Evolutionary conservation across 1,284 basidiomycete genomes (phyloP), one percentile per base, ranked within the genome.

Genomic region (Blastosporella zonata): DNA sequence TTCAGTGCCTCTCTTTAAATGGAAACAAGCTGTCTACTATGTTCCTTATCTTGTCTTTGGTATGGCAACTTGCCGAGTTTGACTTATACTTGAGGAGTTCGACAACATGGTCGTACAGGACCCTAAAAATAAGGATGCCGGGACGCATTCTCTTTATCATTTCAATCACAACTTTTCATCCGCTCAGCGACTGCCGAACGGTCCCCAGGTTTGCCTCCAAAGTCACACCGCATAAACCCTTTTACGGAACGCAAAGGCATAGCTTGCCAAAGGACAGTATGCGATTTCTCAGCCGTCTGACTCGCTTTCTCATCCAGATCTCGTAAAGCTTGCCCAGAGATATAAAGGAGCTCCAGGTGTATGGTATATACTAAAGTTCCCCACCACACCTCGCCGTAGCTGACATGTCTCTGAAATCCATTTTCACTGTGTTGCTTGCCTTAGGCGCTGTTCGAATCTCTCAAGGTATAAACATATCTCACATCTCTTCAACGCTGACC

Each of bases 361-460:
- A 12, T 18, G 10, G 35, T 13, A 17, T 15, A 25, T 27, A 6
- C 15, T 27, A 23, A 46, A 20, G 17, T 20, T 22, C n/a, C 38
- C 29, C n/a, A 17, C 34, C 28, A 29, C 18, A 17, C 17, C 18
- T 17, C 10, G 25, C 22, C 8, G 9, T 12, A 17, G 3, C 1
- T 12, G 27, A 42, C 17, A 68, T 69, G 67, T 53, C 57, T 36
- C 55, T 65, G 56, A 62, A 60, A 45, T 22, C 41, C 17, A 55
- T 68, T 37, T 46, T 10, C 15, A 4, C 57, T 29, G 40, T 53
- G 28, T 33, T 63, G 20, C 29, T 63, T 43, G 53, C 60, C 28
- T 43, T 62, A 36, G 58, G 47, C 15, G 50, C 56, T 43, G 47
- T 57, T 21, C 57, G 54, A 27, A 38, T 55, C 44, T 46, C 52